phyloP scores from a whole-genome alignment of 2,329 filamentous ascomycete genomes.

The Penicillium freii region DNA sequence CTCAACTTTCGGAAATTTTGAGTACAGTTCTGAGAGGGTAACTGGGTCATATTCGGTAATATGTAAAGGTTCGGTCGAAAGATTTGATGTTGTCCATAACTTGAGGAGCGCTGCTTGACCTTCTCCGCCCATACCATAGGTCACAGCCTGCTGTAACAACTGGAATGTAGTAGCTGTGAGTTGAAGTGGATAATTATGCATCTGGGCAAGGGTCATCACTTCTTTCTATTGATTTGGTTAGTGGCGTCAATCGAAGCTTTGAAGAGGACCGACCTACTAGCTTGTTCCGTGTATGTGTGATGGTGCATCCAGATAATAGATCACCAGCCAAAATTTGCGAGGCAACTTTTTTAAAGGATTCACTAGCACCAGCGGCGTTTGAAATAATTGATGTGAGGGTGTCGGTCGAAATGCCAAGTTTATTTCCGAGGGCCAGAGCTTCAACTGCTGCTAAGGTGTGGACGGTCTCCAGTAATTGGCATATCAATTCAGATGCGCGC shows the following conservation, averaged over 20 bases:
- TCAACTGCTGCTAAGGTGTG: constrained; percentile 11
- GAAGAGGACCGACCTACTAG: not conserved
- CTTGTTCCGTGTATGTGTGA: not conserved
- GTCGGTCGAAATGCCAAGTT: constrained; percentile 3
- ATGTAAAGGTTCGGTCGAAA: not conserved
- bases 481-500: not conserved
- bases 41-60: not conserved
- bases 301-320: not conserved
- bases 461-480: constrained; percentile 8
- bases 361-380: constrained; percentile 9
- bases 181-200: constrained; percentile 10
- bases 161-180: constrained; percentile 2
- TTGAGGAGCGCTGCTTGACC: constrained; percentile 2
- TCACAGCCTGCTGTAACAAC: constrained; percentile 7
- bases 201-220: constrained; percentile 3
- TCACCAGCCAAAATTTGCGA: not conserved
- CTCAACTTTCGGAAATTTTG: not conserved
- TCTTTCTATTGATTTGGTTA: constrained; percentile 1
- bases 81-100: constrained; percentile 7
- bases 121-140: not conserved
- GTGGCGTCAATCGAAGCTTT: not conserved
- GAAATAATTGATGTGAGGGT: constrained; percentile 11
- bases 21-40: not conserved
- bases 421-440: constrained; percentile 9
- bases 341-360: constrained; percentile 3